A percentile compares a stretch with the other conserved stretches of the same genome.
Evolutionary conservation across 192 early-diverging fungal genomes (phyloP).

Genomic region (Backusella macrospora): DNA sequence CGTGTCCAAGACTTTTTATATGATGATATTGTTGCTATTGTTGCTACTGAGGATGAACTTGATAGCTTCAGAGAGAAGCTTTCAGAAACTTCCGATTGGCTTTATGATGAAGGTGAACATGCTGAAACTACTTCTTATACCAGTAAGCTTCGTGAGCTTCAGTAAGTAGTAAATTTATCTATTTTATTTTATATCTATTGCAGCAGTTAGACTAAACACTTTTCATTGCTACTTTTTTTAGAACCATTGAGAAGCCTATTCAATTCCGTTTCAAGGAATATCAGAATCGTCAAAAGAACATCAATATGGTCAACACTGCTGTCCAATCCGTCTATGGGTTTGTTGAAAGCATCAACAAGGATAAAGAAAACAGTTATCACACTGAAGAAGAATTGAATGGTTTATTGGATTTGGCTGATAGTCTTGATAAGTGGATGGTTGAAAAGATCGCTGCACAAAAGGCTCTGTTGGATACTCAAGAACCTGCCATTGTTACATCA

Average conservation of each 20-base stretch:
- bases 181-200: not conserved
- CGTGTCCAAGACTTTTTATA: conserved; percentile 79
- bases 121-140: conserved; percentile 70
- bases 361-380: conserved; percentile 58
- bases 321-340: conserved; percentile 44
- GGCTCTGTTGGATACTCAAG: conserved; percentile 53
- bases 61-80: conserved; percentile 59
- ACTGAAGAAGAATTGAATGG: conserved; percentile 56
- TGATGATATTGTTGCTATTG: conserved; percentile 68
- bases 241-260: conserved; percentile 52
- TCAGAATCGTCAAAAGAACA: conserved; percentile 47
- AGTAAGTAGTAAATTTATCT: conserved; percentile 30
- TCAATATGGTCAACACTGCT: conserved; percentile 36
- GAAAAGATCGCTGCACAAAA: conserved; percentile 62
- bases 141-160: conserved; percentile 49
- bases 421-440: conserved; percentile 67
- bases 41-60: conserved; percentile 76
- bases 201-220: not conserved
- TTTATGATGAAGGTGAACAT: conserved; percentile 77
- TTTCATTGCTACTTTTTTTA: conserved; percentile 16
- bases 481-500: conserved; percentile 64
- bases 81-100: conserved; percentile 76
- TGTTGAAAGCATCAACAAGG: conserved; percentile 49
- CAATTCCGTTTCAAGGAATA: conserved; percentile 50
- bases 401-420: conserved; percentile 55